A percentile compares a stretch with the other conserved stretches of the same genome.
These are phyloP conservation scores for Eleusine indica DNA, from an alignment of 176 grass and related monocot species.

Conservation along the genomic window DNA sequence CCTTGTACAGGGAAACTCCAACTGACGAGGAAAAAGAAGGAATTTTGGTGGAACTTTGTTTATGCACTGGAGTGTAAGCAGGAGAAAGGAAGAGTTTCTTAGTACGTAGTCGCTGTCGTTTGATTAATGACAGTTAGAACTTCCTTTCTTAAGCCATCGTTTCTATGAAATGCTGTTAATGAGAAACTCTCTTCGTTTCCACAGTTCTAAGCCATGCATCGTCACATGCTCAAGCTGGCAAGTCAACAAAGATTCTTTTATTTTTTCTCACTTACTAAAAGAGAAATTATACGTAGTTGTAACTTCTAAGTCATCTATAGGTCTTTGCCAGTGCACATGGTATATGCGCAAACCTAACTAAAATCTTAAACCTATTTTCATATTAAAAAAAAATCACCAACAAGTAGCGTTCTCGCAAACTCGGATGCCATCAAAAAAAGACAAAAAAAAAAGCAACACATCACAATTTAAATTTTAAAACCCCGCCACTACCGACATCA, in stretches of 20 bases:
- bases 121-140: constrained; percentile 5
- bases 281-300: neutral
- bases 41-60: neutral
- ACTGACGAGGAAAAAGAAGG: neutral
- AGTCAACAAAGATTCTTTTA: constrained; percentile 17
- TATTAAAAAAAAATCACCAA: neutral
- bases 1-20: neutral
- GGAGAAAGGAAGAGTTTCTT: constrained; percentile 9
- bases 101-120: constrained; percentile 32
- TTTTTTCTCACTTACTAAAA: neutral
- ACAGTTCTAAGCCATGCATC: neutral
- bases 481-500: neutral
- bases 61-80: neutral
- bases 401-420: neutral
- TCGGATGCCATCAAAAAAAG: neutral
- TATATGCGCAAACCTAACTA: neutral
- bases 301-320: neutral
- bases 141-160: constrained; percentile 2
- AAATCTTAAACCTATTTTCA: neutral
- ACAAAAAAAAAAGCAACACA: neutral
- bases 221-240: constrained; percentile 16
- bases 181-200: neutral
- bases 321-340: neutral
- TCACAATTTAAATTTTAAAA: constrained; percentile 14
- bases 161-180: constrained; percentile 22